phyloP scores from a whole-genome alignment of 2,329 filamentous ascomycete species.

The Stachybotrys chartarum region DNA sequence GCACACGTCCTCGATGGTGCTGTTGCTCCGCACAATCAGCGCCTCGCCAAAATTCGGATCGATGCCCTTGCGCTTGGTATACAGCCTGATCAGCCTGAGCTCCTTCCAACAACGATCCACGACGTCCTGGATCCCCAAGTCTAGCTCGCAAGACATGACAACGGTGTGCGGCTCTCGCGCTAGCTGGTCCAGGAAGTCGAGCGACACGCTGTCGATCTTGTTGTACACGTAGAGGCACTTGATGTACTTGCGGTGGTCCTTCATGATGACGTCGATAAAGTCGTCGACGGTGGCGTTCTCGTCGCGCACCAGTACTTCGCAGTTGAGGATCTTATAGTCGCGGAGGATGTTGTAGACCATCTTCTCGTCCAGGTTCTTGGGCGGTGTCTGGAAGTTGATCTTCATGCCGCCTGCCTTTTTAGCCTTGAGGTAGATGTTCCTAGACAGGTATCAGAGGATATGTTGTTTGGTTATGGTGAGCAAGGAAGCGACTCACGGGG shows the following conservation, averaged over 20 bases:
- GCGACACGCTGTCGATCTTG: slow-evolving; percentile 93
- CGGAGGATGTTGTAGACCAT: slow-evolving; percentile 97
- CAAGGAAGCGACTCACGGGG: slow-evolving; percentile 55
- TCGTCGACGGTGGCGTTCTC: slow-evolving; percentile 95
- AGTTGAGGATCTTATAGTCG: slow-evolving; percentile 98
- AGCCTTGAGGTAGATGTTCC: slow-evolving; percentile 92
- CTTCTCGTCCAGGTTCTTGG: slow-evolving; percentile 91
- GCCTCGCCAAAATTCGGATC: slow-evolving; percentile 89
- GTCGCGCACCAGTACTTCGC: slow-evolving; percentile 90
- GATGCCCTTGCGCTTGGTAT: slow-evolving; percentile 91
- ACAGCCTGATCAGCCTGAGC: slow-evolving; percentile 80
- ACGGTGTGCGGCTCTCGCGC: slow-evolving; percentile 89
- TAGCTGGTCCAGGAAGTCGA: slow-evolving; percentile 87
- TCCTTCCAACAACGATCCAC: slow-evolving; percentile 95
- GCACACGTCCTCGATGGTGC: slow-evolving; percentile 93
- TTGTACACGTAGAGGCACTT: slow-evolving; percentile 95
- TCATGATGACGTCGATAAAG: slow-evolving; percentile 99
- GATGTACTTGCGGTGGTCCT: slow-evolving; percentile 97
- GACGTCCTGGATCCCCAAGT: slow-evolving; percentile 88
- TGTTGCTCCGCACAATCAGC: slow-evolving; percentile 81
- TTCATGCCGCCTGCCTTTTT: slow-evolving; percentile 99
- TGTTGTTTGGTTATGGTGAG: not conserved
- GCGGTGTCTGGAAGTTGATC: slow-evolving; percentile 86
- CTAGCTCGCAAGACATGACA: slow-evolving; percentile 96
- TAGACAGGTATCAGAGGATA: slow-evolving; percentile 24